Percentiles rank a stretch among this genome's conserved stretches.
These are phyloP conservation scores for Amanita muscaria DNA, from an alignment of 768 basidiomycete species.

Conservation along the genomic window DNA sequence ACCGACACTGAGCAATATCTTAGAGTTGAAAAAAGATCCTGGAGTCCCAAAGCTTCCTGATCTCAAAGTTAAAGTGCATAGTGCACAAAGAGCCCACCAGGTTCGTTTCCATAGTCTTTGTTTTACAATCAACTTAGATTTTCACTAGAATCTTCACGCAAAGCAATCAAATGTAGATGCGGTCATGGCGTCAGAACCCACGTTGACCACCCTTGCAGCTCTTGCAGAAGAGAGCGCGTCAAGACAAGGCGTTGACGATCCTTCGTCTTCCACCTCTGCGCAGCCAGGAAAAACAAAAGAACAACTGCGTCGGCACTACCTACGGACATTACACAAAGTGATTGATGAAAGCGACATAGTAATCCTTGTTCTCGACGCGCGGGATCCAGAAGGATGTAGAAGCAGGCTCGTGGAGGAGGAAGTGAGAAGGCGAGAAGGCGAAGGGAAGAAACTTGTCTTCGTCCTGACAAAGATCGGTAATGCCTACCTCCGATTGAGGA, in stretches of 20 bases:
- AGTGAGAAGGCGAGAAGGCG: constrained; percentile 71
- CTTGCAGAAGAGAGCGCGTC: constrained; percentile 32
- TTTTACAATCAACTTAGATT: too few relatives aligned
- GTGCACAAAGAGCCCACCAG: constrained; percentile 39
- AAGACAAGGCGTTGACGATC: not conserved
- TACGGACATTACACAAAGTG: constrained; percentile 81
- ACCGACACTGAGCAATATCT: not conserved
- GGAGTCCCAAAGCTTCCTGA: constrained; percentile 79
- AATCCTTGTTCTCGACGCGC: constrained; percentile 83
- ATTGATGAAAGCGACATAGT: constrained; percentile 90
- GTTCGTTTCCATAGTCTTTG: too few relatives aligned
- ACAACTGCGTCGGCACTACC: constrained; percentile 63
- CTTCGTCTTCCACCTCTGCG: not conserved
- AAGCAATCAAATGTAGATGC: constrained; percentile 42
- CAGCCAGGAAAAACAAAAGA: constrained; percentile 46
- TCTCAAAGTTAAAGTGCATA: constrained; percentile 48
- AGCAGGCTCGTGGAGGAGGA: constrained; percentile 93
- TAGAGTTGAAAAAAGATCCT: constrained; percentile 84
- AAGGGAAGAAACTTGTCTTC: constrained; percentile 88
- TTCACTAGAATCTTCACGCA: too few relatives aligned
- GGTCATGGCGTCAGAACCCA: constrained; percentile 68
- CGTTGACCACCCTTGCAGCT: constrained; percentile 50
- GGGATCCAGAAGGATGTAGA: constrained; percentile 91
- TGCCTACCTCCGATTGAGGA: constrained; percentile 17
- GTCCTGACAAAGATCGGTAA: constrained; percentile 96